Percentiles rank a stretch among this genome's conserved stretches.
Evolutionary conservation across 257 asterid genomes (phyloP).

Genomic region (Phtheirospermum japonicum): DNA sequence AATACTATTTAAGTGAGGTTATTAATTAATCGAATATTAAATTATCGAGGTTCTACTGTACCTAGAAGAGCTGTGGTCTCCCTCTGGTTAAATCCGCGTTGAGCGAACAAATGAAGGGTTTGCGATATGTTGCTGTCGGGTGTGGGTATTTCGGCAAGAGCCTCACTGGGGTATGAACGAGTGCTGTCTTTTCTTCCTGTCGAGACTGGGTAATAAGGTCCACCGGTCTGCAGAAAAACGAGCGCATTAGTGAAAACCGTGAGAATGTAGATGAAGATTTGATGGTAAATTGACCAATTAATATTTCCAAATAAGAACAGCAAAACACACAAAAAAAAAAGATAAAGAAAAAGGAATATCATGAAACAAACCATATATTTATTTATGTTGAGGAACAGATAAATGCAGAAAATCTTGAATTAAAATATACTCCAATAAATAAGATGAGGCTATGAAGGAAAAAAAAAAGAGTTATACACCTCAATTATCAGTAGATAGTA

Average conservation of each 20-base stretch:
- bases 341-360: too few relatives aligned
- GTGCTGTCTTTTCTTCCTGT: constrained; percentile 38
- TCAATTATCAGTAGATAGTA: background rate
- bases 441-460: background rate
- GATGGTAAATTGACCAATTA: background rate
- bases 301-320: too few relatives aligned
- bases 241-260: background rate
- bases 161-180: constrained; percentile 24
- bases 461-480: background rate
- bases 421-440: background rate
- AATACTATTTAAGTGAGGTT: too few relatives aligned
- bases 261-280: background rate
- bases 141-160: background rate
- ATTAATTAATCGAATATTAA: too few relatives aligned
- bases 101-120: background rate
- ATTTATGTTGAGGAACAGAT: too few relatives aligned
- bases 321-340: too few relatives aligned
- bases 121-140: constrained; percentile 8
- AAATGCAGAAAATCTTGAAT: background rate
- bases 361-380: too few relatives aligned
- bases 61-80: background rate
- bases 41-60: too few relatives aligned
- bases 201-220: constrained; percentile 35
- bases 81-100: constrained; percentile 2
- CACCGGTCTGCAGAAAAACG: constrained; percentile 35